These are phyloP conservation scores for Ganoderma sp. DNA, from an alignment of 1,284 basidiomycete genomes.

Conservation along the genomic window DNA sequence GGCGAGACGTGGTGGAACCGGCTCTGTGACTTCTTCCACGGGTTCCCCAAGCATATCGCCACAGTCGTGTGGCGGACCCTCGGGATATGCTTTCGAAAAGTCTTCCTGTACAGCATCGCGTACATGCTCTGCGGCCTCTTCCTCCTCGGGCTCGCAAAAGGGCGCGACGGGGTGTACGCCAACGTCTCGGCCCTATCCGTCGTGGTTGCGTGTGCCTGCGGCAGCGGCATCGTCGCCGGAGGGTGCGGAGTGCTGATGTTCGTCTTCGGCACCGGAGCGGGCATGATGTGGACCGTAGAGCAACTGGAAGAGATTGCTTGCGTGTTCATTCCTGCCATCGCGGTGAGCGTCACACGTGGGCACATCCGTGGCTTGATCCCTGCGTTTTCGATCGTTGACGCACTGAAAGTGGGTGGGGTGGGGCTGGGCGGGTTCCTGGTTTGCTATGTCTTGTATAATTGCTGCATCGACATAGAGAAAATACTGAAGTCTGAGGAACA, in stretches of 20 bases:
- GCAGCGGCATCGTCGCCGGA: neutral
- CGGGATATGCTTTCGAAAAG: neutral
- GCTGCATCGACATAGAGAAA: neutral
- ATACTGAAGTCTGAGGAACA: neutral
- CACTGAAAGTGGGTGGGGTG: neutral
- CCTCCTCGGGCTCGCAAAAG: constrained; percentile 1
- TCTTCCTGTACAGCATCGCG: neutral
- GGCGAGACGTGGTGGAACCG: neutral
- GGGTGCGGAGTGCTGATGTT: neutral
- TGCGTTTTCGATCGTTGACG: neutral
- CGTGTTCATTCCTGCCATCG: neutral
- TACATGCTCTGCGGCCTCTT: neutral
- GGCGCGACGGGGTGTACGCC: neutral
- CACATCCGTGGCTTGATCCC: neutral
- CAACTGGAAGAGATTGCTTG: neutral
- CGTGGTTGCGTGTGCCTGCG: neutral
- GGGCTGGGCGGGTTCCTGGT: neutral
- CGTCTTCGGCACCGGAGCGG: neutral
- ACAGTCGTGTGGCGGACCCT: neutral
- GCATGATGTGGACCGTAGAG: neutral
- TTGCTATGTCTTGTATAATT: neutral
- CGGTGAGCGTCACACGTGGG: neutral
- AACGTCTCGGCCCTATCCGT: neutral
- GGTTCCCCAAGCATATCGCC: neutral
- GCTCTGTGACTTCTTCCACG: neutral